Base-by-base conservation (phyloP, 495 filamentous ascomycete species). In the Oleoguttula mirabilis region DNA sequence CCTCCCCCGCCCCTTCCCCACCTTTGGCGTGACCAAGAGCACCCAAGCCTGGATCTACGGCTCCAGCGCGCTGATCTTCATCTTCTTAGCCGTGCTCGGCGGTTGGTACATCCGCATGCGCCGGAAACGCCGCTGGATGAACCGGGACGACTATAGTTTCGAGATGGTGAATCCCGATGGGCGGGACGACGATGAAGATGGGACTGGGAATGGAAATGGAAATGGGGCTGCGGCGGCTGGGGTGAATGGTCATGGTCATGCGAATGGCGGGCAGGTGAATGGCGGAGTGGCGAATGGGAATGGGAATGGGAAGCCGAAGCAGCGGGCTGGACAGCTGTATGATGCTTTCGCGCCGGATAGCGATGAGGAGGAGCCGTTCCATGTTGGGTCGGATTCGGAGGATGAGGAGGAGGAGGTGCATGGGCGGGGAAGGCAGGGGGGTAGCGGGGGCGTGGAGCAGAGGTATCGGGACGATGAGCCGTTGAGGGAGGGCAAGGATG, bases 1-100 rank as follows among this genome's bases (percentile, higher is more conserved):
- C 60, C 68, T 95, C 30, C 84, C 85, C 2, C 85, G 82, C 8
- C 92, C 87, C 68, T 79, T 98, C 50, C 88, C 90, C 6, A 92
- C 85, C n/a, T 92, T 98, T 51, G 90, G 90, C 41, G 79, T 88
- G 25, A 87, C 82, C 10, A 84, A 86, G 53, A 75, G 77, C 44
- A 94, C 88, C 5, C 85, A 92, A 57, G 73, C 80, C 31, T 98
- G 90, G 90, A 94, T 98, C 41, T 96, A 96, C 55, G 86, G 84
- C 33, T 71, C 87, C 15, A 56, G 90, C 17, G 77, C 68, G 14
- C 74, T 94, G 25, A 96, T 98, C 51, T 67, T 88, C 24, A 60
- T 82, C 12, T 98, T 98, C 67, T 84, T 86, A 63, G 65, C 66
- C 35, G 82, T 76, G 3, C 67, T 98, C 5, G 86, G 77, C 28